phyloP scores from a whole-genome alignment of 202 grass and related monocot species.

The Digitaria exilis region DNA sequence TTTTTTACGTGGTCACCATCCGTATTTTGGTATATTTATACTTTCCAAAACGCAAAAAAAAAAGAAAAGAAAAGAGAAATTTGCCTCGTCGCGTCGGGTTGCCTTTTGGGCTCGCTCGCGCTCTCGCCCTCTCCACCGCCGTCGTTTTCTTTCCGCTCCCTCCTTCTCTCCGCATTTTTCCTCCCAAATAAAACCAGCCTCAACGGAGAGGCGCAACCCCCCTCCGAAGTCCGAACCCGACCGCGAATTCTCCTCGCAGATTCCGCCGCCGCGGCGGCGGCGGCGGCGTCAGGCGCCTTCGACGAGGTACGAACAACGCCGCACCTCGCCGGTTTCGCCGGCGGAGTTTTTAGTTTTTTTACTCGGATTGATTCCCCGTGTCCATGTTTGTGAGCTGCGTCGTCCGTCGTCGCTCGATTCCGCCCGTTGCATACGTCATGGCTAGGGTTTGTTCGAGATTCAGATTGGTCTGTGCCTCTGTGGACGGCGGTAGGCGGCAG shows the following conservation, averaged over 20 bases:
- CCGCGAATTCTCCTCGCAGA: background rate
- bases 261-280: background rate
- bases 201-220: background rate
- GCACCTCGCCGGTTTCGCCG: background rate
- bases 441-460: constrained; percentile 8
- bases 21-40: background rate
- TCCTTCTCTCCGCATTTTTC: background rate
- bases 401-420: background rate
- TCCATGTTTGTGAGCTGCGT: background rate
- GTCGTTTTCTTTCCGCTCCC: background rate
- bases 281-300: background rate
- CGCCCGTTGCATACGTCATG: background rate
- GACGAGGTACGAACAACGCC: constrained; percentile 14
- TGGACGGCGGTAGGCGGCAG: background rate
- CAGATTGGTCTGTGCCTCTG: background rate
- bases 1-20: background rate
- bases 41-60: background rate
- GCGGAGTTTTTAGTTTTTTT: background rate
- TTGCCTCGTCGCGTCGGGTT: background rate
- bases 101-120: background rate
- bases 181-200: constrained; percentile 14
- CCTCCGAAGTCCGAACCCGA: background rate
- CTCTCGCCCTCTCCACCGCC: background rate
- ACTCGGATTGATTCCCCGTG: background rate
- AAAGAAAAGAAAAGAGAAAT: background rate